Percentiles rank a stretch among this genome's conserved stretches.
Conservation (phyloP, 23 red algal genomes). For the Gracilaria domingensis region DNA sequence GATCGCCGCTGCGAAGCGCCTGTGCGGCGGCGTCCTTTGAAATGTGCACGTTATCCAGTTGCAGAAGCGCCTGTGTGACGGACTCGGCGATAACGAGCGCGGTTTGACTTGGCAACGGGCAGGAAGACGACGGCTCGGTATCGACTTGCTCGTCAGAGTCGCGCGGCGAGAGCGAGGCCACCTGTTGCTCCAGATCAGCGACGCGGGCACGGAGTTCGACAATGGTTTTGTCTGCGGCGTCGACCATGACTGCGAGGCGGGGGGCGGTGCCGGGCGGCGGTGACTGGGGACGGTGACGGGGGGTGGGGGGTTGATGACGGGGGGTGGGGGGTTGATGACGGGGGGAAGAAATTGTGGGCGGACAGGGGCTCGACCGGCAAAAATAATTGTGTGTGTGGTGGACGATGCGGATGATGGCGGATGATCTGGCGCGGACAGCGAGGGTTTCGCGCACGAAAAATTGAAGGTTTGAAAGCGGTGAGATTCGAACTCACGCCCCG, state of each 20-base stretch:
- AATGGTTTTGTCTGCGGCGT: background rate
- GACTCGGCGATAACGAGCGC: conserved; percentile 5
- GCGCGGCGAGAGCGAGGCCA: background rate
- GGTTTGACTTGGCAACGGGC: background rate
- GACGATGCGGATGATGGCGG: too few relatives aligned
- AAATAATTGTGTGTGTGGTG: too few relatives aligned
- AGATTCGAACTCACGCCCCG: conserved; percentile 90
- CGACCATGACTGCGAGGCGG: background rate
- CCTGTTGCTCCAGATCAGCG: background rate
- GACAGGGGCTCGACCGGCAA: too few relatives aligned
- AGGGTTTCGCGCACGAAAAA: background rate
- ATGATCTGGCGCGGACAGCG: too few relatives aligned
- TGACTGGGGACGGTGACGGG: background rate
- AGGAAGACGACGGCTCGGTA: background rate
- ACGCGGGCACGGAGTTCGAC: conserved; percentile 5
- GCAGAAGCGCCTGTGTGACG: conserved; percentile 55
- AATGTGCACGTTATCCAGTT: conserved; percentile 56
- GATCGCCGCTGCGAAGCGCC: conserved; percentile 60
- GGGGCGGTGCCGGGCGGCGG: background rate
- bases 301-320: too few relatives aligned
- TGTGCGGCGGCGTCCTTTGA: conserved; percentile 52
- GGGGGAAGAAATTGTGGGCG: too few relatives aligned
- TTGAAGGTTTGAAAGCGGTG: conserved; percentile 50
- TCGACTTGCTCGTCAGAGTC: background rate
- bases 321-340: too few relatives aligned